Evolutionary conservation across 768 basidiomycete genomes (phyloP), one percentile per base, ranked within the genome.

Genomic region (Mycena filopes): DNA sequence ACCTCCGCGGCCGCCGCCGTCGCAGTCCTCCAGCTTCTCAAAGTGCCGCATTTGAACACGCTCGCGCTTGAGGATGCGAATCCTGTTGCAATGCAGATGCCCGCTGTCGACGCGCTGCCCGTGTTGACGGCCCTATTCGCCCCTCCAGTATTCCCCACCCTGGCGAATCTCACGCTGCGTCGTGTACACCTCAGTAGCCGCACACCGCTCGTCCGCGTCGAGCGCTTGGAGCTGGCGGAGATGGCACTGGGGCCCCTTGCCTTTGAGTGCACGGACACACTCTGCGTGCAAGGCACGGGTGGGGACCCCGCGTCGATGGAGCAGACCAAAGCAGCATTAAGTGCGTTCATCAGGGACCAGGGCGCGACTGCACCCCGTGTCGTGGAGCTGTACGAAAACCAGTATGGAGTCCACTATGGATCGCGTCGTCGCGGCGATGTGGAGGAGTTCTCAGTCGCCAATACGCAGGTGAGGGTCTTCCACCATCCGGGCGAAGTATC

Each of bases 51-150:
- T 65, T 71, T 82, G 15, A 70, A 63, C 51, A 66, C 65, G 10
- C 73, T 89, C 28, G 69, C 71, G 2, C 71, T 89, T 6, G 82
- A 84, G 60, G 84, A 88, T 65, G 78, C 79, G 12, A 80, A 76
- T 4, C 79, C 84, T 64, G 78, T 81, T 20, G 79, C 75, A 25
- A n/a, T n/a, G n/a, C 78, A 78, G 55, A 74, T 77, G 18, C 76
- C 77, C n/a, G 78, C 78, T 10, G 72, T 82, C 48, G 81, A 86
- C 61, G 81, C 78, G 1, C 73, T 76, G 26, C 73, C 67, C 73
- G 51, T 69, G 64, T 74, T 82, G 49, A 76, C 76, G 58, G 68
- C 33, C 69, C 67, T 78, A 64, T 73, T 72, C 59, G 36, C 59
- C 25, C 25, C 26, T 9, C 50, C 25, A 21, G 26, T 25, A 33